phyloP scores from a whole-genome alignment of 23 red algal genomes.

The Gracilaria domingensis region DNA sequence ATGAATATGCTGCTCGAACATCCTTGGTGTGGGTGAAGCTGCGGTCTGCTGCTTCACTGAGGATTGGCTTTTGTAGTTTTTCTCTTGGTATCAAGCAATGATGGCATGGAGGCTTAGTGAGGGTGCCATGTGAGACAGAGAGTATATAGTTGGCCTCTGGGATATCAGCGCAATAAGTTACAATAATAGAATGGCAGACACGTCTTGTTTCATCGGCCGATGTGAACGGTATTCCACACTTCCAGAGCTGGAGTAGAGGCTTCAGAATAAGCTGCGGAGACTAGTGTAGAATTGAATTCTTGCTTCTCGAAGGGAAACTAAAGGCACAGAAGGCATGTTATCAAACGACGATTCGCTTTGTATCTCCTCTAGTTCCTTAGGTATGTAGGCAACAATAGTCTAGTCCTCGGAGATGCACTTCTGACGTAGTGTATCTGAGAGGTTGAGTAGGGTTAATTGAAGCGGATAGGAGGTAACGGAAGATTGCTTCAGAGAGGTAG shows the following conservation, averaged over 20 bases:
- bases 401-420: not conserved
- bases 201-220: not conserved
- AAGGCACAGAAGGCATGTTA: not conserved
- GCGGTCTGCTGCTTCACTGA: not conserved
- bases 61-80: not conserved
- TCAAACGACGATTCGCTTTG: not conserved
- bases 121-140: not conserved
- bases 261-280: not conserved
- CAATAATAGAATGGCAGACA: not conserved
- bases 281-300: constrained; percentile 17
- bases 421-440: constrained; percentile 7
- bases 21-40: not conserved
- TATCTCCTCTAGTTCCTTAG: not conserved
- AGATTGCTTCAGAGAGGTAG: constrained; percentile 30
- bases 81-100: not conserved
- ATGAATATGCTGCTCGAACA: not conserved
- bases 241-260: not conserved
- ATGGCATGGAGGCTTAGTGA: not conserved
- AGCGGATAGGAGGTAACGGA: constrained; percentile 16
- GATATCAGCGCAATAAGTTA: not conserved
- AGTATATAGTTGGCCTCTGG: not conserved
- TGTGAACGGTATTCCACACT: not conserved
- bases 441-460: constrained; percentile 11
- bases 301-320: not conserved
- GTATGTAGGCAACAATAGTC: constrained; percentile 2